These are phyloP conservation scores for Pestalotiopsis sp. DNA, from an alignment of 2,329 filamentous ascomycete genomes.

Conservation along the genomic window DNA sequence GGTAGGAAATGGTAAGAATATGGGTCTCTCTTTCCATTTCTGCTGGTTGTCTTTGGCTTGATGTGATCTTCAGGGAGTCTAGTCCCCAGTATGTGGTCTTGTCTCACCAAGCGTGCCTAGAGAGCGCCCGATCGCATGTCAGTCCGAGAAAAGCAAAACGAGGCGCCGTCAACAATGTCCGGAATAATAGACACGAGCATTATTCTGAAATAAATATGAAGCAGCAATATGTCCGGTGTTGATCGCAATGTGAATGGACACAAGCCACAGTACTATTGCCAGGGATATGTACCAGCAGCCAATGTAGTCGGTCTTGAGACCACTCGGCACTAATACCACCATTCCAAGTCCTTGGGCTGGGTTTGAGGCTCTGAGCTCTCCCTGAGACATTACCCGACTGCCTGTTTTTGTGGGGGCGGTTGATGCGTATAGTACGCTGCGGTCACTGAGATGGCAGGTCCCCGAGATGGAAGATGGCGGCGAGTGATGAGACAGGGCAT, in stretches of 20 bases:
- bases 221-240: not conserved
- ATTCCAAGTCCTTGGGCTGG: not conserved
- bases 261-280: not conserved
- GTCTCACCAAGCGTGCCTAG: not conserved
- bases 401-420: not conserved
- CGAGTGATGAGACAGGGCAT: conserved; percentile 6
- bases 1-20: too few species aligned
- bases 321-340: too few species aligned
- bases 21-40: too few species aligned
- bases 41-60: not conserved
- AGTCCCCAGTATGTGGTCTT: not conserved
- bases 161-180: not conserved
- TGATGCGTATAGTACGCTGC: not conserved
- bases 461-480: not conserved
- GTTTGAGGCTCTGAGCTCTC: not conserved
- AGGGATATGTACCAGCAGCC: not conserved
- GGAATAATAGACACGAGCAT: not conserved
- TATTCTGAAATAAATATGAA: not conserved
- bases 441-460: not conserved
- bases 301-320: too few species aligned
- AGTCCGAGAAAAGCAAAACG: not conserved
- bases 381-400: not conserved
- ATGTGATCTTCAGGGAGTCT: not conserved
- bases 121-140: not conserved
- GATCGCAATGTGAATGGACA: not conserved